These are phyloP conservation scores for Metschnikowia borealis DNA, from an alignment of 805 yeast species.

Conservation along the genomic window DNA sequence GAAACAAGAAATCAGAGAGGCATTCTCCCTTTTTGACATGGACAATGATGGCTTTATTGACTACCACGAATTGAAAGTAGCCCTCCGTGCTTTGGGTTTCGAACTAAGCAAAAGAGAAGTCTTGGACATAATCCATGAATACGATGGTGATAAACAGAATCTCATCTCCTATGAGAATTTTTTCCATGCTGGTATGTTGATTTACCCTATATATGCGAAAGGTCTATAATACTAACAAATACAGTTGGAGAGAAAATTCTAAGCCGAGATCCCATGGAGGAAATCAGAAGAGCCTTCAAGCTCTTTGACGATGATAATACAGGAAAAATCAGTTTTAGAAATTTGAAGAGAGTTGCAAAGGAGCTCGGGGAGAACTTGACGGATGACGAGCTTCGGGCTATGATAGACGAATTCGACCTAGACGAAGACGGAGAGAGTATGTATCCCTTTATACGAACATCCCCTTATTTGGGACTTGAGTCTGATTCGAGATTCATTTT, in stretches of 20 bases:
- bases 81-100: conserved; percentile 90
- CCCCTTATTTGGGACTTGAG: not conserved
- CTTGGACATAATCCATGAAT: conserved; percentile 70
- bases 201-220: not conserved
- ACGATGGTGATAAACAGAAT: conserved; percentile 70
- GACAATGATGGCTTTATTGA: conserved; percentile 87
- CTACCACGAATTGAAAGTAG: conserved; percentile 90
- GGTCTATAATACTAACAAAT: conserved; percentile 23
- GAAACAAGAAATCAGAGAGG: conserved; percentile 87
- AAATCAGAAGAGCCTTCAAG: conserved; percentile 82
- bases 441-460: conserved; percentile 22
- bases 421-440: conserved; percentile 90
- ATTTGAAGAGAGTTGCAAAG: conserved; percentile 82
- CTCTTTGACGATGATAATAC: conserved; percentile 85
- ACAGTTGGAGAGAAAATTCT: conserved; percentile 75
- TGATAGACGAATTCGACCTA: conserved; percentile 96
- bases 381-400: conserved; percentile 90
- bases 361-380: conserved; percentile 88
- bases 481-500: too few relatives aligned
- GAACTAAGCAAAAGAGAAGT: conserved; percentile 75
- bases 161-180: conserved; percentile 79
- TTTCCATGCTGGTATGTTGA: conserved; percentile 60
- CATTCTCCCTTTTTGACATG: conserved; percentile 87
- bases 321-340: conserved; percentile 76
- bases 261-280: conserved; percentile 89